Base-by-base conservation (phyloP, 2,329 filamentous ascomycete genomes). In the Colletotrichum viniferum region DNA sequence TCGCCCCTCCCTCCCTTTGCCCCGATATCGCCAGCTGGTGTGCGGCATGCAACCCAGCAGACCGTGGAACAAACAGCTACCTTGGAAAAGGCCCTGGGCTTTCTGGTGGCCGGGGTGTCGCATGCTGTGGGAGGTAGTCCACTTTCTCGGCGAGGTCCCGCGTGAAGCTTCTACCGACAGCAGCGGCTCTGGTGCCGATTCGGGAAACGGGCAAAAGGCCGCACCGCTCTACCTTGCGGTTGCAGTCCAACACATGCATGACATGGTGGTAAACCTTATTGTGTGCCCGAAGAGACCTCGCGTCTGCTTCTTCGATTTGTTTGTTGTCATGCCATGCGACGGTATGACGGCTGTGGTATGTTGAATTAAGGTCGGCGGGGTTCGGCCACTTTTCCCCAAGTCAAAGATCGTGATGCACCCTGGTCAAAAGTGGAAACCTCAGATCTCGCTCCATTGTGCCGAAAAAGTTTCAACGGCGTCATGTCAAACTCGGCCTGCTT, bases 121-220 rank as follows among this genome's bases (percentile, higher is more conserved):
- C 61, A 30, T 55, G 72, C 72, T 55, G 30, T 48, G 64, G 28
- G 68, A 28, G n/a, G 16, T 28, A 72, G 32, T 16, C 72, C 72
- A 72, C 72, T 66, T 72, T 74, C 72, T 74, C 72, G 72, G 68
- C 68, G n/a, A 14, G 55, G 36, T 24, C 56, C 67, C 68, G 63
- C 48, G 28, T 30, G 36, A 56, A 30, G 26, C 24, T 32, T 36
- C 61, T 32, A 38, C 61, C 72, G 52, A 74, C 52, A 62, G 14
- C 72, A n/a, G 71, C 58, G 58, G 43, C 21, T 52, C 68, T 62
- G 72, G 30, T 36, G 52, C 55, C 55, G 72, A 71, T 38, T 74
- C 38, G 61, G 72, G 32, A 16, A 71, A 26, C 24, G 68, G 72
- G 7, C 14, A 62, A 32, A 71, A 71, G 10, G 48, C 38, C 61